Conservation (phyloP, 2,329 filamentous ascomycete genomes). For the Penicillium freii region DNA sequence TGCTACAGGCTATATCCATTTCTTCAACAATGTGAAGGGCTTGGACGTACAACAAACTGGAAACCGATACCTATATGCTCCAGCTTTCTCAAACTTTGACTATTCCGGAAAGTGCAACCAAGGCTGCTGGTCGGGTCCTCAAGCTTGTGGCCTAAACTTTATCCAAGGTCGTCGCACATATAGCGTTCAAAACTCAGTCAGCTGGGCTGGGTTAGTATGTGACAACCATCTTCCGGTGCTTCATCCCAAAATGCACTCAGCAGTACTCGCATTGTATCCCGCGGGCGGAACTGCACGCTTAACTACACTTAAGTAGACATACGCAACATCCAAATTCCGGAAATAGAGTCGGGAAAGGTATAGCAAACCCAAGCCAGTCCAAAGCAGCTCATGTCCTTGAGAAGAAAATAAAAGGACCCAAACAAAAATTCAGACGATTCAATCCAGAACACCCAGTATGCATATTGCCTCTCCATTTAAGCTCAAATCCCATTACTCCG, state of each 20-base stretch:
- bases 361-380: neutral
- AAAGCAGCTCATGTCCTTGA: neutral
- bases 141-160: neutral
- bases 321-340: neutral
- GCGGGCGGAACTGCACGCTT: too few relatives aligned
- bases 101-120: neutral
- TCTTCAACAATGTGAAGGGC: neutral
- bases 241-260: neutral
- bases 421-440: neutral
- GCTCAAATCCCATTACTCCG: neutral
- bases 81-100: neutral
- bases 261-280: neutral
- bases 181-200: neutral
- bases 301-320: neutral
- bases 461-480: neutral
- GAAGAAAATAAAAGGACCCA: neutral
- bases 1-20: neutral
- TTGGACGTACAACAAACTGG: neutral
- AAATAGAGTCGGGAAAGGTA: neutral
- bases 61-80: neutral
- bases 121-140: neutral
- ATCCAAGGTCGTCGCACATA: neutral
- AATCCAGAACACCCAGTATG: slow-evolving; percentile 4
- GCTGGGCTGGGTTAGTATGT: neutral
- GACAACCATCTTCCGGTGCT: neutral